Conservation (phyloP, 148 eudicot genomes). For the Drosera capensis region DNA sequence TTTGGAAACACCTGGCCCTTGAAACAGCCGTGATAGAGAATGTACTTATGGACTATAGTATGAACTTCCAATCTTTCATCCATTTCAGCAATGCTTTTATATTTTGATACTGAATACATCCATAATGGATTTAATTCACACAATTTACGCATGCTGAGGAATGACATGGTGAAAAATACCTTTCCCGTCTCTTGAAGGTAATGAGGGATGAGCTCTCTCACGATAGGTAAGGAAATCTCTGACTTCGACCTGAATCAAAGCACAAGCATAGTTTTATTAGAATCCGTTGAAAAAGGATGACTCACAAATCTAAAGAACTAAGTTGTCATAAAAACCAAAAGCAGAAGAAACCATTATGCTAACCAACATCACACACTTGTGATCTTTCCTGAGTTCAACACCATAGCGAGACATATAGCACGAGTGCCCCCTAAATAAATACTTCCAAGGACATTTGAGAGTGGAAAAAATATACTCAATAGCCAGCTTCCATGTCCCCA, state of each 20-base stretch:
- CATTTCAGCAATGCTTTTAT: no score
- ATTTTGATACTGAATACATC: no score
- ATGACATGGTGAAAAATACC: constrained; percentile 26
- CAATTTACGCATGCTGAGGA: not conserved
- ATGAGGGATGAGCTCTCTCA: constrained; percentile 92
- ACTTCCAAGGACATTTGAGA: no score
- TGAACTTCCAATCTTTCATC: no score
- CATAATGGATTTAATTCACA: not conserved
- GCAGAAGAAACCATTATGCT: not conserved
- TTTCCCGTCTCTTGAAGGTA: constrained; percentile 93
- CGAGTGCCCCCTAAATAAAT: no score
- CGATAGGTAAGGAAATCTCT: constrained; percentile 74
- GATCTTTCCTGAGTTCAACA: not conserved
- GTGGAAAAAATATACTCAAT: no score
- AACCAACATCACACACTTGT: not conserved
- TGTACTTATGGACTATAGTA: no score
- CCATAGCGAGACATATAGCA: not conserved
- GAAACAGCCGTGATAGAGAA: no score
- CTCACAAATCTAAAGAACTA: not conserved
- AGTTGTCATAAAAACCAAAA: not conserved
- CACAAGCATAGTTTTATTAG: not conserved
- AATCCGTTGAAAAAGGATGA: not conserved
- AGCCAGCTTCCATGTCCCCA: no score
- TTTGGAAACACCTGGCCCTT: no score
- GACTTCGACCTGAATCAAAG: constrained; percentile 57